Base-by-base conservation (phyloP, 2,329 filamentous ascomycete genomes). In the Ilyonectria destructans region DNA sequence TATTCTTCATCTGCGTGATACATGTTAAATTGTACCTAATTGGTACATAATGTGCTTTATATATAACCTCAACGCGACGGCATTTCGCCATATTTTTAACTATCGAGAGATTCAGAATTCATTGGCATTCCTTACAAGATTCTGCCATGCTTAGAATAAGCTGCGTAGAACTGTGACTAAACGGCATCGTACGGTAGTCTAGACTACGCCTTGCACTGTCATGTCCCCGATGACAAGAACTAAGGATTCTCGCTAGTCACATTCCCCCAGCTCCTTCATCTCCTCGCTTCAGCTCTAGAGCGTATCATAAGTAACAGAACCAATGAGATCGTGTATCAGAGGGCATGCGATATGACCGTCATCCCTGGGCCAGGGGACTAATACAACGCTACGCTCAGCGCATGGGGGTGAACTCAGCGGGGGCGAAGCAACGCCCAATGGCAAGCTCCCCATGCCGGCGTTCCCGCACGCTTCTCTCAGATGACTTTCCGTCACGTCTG, bases 231-330 rank as follows among this genome's bases (percentile, higher is more conserved):
- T 40, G 12, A 15, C 37, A 40, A 17, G 37, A 40, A 40, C 37
- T 40, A 17, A 40, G 33, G 37, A 40, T 15, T 15, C 37, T 40
- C 37, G 13, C 23, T 17, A 29, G 48, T 52, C 48, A 31, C 13
- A 52, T 52, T 52, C 48, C 48, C 8, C 13, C 37, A 40, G 37
- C 37, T 40, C 37, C 37, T 40, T 40, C 37, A 40, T 40, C 37
- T 40, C 37, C 37, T 40, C 15, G 37, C 37, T 15, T 31, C 48
- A 52, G 48, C 48, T 29, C 48, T n/a, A 9, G 3, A 52, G 15
- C 15, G 48, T 23, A 12, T 52, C 26, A 52, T 12, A 23, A 21
- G 48, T 4, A 7, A 13, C 15, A 29, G 48, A 15, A 33, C 48
- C 48, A 52, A 52, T 52, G 8, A 31, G 33, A 52, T 12, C 6